These are phyloP conservation scores for Polyporus arcularius DNA, from an alignment of 768 basidiomycete genomes.

Conservation along the genomic window DNA sequence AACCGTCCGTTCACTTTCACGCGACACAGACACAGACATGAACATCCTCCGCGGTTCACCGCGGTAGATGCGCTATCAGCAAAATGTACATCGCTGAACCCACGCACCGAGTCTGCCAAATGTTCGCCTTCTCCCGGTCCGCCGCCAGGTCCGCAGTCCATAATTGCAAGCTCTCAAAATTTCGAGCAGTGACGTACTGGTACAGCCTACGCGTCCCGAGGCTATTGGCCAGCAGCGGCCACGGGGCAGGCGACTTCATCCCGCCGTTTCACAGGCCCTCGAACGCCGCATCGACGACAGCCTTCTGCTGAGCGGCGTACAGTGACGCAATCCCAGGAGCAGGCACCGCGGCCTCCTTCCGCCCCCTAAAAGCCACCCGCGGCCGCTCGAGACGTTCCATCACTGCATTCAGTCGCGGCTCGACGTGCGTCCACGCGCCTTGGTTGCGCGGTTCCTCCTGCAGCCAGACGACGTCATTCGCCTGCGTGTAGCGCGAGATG, in stretches of 20 bases:
- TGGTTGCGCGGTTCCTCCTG: conserved; percentile 93
- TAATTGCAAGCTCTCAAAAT: not conserved
- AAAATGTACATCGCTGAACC: no score
- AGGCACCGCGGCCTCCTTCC: conserved; percentile 71
- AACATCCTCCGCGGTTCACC: no score
- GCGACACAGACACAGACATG: no score
- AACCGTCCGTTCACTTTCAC: no score
- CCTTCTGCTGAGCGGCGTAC: conserved; percentile 66
- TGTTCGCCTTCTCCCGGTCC: not conserved
- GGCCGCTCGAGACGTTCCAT: conserved; percentile 39
- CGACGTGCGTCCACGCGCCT: conserved; percentile 74
- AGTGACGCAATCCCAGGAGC: conserved; percentile 75
- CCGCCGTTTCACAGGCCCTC: conserved; percentile 19
- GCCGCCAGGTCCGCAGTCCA: not conserved
- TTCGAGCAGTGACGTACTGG: not conserved
- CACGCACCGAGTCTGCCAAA: not conserved
- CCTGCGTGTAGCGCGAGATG: conserved; percentile 47
- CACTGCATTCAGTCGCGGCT: conserved; percentile 53
- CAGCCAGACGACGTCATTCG: conserved; percentile 58
- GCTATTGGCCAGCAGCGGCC: not conserved
- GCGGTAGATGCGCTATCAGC: no score
- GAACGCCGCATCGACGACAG: conserved; percentile 61
- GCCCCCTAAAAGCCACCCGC: conserved; percentile 57
- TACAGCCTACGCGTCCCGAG: not conserved
- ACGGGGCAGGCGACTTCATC: not conserved